Conservation (phyloP, 2,329 filamentous ascomycete species). For the Scytalidium sp. region DNA sequence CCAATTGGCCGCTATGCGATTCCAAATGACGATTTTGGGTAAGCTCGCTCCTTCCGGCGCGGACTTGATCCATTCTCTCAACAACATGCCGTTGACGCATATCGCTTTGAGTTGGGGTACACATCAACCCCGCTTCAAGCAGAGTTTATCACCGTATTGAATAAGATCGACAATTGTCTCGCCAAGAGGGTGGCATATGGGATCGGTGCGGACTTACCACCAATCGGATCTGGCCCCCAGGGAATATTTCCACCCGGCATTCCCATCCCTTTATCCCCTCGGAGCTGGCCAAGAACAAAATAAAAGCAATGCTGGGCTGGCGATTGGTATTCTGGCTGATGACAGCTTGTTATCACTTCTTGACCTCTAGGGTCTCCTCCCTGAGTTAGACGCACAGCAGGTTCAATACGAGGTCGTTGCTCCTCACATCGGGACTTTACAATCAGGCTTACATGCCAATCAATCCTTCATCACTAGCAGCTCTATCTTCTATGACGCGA, state of each 20-base stretch:
- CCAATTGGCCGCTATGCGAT: neutral
- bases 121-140: conserved; percentile 1
- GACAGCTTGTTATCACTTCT: conserved; percentile 40
- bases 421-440: conserved; percentile 43
- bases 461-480: conserved; percentile 62
- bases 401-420: conserved; percentile 58
- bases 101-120: conserved; percentile 3
- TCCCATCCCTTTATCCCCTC: conserved; percentile 50
- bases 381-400: conserved; percentile 44
- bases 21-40: conserved; percentile 3
- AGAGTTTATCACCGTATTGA: conserved; percentile 2
- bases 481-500: conserved; percentile 56
- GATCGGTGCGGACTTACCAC: conserved; percentile 27
- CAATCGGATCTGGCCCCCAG: conserved; percentile 60
- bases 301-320: conserved; percentile 58
- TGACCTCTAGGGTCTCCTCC: conserved; percentile 45
- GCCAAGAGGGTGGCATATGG: conserved; percentile 4
- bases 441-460: conserved; percentile 43
- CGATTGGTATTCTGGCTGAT: conserved; percentile 58
- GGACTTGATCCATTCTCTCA: conserved; percentile 4
- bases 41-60: conserved; percentile 2
- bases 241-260: no score
- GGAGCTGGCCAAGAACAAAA: no score
- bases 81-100: conserved; percentile 5
- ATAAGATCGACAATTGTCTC: conserved; percentile 6